These are phyloP conservation scores for Actinidia chinensis DNA, from an alignment of 179 eudicot genomes.

Conservation along the genomic window DNA sequence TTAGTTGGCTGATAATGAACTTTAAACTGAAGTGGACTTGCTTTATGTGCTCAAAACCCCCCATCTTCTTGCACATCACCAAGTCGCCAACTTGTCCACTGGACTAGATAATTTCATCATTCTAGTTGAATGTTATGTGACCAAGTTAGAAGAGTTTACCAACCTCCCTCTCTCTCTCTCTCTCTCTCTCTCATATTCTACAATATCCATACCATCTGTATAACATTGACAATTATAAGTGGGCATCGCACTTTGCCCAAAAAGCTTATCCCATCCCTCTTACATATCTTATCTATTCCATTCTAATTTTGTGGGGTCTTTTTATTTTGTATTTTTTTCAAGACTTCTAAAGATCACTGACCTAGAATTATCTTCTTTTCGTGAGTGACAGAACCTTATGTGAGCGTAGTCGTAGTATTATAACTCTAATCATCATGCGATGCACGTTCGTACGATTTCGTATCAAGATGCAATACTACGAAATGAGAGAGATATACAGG, in stretches of 20 bases:
- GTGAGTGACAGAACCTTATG: neutral
- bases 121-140: neutral
- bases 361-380: neutral
- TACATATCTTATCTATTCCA: conserved; percentile 29
- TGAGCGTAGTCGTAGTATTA: neutral
- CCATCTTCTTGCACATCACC: conserved; percentile 12
- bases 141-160: too few relatives aligned
- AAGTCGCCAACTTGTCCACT: neutral
- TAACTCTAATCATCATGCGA: neutral
- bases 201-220: neutral
- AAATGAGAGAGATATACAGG: conserved; percentile 17
- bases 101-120: neutral
- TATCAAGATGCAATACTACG: conserved; percentile 21
- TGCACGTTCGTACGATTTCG: conserved; percentile 41
- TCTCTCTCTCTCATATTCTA: neutral
- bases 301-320: conserved; percentile 28
- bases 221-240: conserved; percentile 4
- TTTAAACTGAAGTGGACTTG: neutral
- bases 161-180: neutral
- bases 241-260: conserved; percentile 17
- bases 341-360: neutral
- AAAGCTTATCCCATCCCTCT: conserved; percentile 29
- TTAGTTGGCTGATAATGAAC: neutral
- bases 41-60: neutral
- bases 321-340: neutral